Base-by-base conservation (phyloP, 352 stramenopile genomes). In the Phytopythium mirpurense region DNA sequence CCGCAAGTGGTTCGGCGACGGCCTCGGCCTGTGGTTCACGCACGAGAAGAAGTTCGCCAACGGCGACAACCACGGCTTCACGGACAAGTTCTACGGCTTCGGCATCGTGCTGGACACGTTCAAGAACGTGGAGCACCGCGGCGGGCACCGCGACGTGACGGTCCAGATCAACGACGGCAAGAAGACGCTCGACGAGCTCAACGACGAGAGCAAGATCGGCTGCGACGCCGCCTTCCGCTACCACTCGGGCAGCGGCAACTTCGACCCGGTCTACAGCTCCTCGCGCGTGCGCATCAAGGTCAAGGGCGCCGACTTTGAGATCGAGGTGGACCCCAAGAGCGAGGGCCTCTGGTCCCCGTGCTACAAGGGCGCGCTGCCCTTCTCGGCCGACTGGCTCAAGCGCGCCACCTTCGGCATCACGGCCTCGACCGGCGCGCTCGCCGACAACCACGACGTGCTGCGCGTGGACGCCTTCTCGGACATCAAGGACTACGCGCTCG, bases 381-480 rank as follows among this genome's bases (percentile, higher is more conserved):
- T 91, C 55, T 61, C 72, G 29, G 59, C 54, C 32, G 74, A 94
- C 37, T 91, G 80, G 81, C 65, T 92, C 19, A 62, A 72, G 56
- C 63, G 60, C 23, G 78, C 78, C 42, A 85, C 66, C 21, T 66
- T 92, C 37, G 83, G 81, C 31, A 68, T 94, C 43, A 88, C 81
- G 47, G 81, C 74, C 32, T 90, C 83, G 8, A 94, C 83, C 0
- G 83, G 83, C 21, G 74, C 77, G 40, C 52, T 93, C 36, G 83
- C 83, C 2, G 83, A 93, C 61, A 93, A 93, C 61, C 83, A 93
- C 65, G 83, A 93, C 50, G 73, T 93, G 43, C 42, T 93, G 43
- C 74, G 70, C 40, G 68, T 92, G 37, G 57, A 76, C 45, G 62
- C 72, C 19, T 92, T 88, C 60, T 74, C 88, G 51, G 58, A 88